phyloP scores from a whole-genome alignment of 73 alveolate genomes.

The Paramecium pentaurelia region DNA sequence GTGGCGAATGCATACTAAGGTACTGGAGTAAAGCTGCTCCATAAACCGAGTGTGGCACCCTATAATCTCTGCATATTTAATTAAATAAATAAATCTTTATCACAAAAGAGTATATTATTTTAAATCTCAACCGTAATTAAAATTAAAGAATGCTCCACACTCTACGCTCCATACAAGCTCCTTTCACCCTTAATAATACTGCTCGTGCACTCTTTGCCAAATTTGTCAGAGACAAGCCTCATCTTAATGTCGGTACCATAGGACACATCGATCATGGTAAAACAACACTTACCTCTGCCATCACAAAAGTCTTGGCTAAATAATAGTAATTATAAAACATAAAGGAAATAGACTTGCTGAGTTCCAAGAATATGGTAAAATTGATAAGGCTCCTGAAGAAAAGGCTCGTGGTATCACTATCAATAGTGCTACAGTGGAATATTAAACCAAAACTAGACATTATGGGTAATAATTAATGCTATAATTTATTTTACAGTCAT shows the following conservation, averaged over 20 bases:
- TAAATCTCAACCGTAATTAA: slow-evolving; percentile 40
- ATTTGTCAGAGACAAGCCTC: slow-evolving; percentile 87
- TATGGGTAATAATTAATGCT: slow-evolving; percentile 66
- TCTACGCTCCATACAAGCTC: neutral
- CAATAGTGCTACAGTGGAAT: slow-evolving; percentile 94
- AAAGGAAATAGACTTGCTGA: slow-evolving; percentile 61
- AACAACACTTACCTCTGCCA: slow-evolving; percentile 95
- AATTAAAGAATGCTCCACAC: slow-evolving; percentile 28
- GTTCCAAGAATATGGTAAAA: slow-evolving; percentile 72
- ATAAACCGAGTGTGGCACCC: slow-evolving; percentile 9
- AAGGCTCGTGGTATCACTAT: slow-evolving; percentile 96
- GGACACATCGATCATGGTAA: slow-evolving; percentile 98
- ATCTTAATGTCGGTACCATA: slow-evolving; percentile 94
- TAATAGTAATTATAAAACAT: slow-evolving; percentile 48
- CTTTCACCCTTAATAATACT: neutral
- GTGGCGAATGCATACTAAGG: slow-evolving; percentile 66
- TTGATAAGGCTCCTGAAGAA: slow-evolving; percentile 92
- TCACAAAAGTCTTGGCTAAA: slow-evolving; percentile 76
- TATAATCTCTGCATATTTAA: slow-evolving; percentile 37
- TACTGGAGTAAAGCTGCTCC: slow-evolving; percentile 41
- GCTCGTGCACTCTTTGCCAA: slow-evolving; percentile 70
- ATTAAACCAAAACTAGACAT: slow-evolving; percentile 85
- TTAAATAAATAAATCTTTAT: slow-evolving; percentile 1
- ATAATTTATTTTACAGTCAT: slow-evolving; percentile 52
- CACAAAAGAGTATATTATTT: neutral